phyloP scores from a whole-genome alignment of 768 basidiomycete genomes.

The Hirschioporus abietinus region DNA sequence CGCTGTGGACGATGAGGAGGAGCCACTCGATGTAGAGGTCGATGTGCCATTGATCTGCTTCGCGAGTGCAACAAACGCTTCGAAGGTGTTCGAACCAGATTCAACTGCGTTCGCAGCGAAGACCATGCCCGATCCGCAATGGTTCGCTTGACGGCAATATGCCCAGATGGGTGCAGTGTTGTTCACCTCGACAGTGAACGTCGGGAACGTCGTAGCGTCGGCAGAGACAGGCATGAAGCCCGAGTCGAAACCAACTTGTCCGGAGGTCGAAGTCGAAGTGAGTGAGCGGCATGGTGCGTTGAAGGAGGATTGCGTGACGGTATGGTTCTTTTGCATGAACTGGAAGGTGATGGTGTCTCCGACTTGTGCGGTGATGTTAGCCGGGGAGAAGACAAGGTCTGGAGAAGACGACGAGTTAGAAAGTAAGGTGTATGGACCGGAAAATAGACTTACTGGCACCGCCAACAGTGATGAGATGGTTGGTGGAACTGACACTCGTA shows the following conservation, averaged over 20 bases:
- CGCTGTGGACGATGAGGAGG: conserved; percentile 12
- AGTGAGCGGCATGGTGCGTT: conserved; percentile 32
- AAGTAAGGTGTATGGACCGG: neutral
- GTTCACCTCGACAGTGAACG: conserved; percentile 48
- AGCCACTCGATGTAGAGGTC: conserved; percentile 14
- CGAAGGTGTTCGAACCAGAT: conserved; percentile 44
- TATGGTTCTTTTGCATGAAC: conserved; percentile 36
- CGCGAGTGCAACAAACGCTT: conserved; percentile 45
- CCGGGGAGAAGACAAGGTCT: conserved; percentile 24
- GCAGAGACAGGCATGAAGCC: conserved; percentile 43
- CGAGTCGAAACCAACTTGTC: conserved; percentile 35
- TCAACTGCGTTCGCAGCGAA: conserved; percentile 52
- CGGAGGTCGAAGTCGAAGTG: conserved; percentile 37
- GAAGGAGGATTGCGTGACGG: conserved; percentile 32
- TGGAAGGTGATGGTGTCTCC: conserved; percentile 37
- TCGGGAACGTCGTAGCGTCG: conserved; percentile 42
- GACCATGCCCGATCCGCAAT: conserved; percentile 58
- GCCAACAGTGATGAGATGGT: conserved; percentile 28
- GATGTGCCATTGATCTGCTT: conserved; percentile 37
- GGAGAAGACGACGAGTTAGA: neutral
- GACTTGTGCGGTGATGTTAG: conserved; percentile 29
- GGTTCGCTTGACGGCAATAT: conserved; percentile 44
- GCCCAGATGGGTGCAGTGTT: conserved; percentile 53
- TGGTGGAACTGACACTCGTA: conserved; percentile 22
- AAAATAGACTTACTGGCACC: conserved; percentile 12